These are phyloP conservation scores for Mycena galericulata DNA, from an alignment of 768 basidiomycete species.

Conservation along the genomic window DNA sequence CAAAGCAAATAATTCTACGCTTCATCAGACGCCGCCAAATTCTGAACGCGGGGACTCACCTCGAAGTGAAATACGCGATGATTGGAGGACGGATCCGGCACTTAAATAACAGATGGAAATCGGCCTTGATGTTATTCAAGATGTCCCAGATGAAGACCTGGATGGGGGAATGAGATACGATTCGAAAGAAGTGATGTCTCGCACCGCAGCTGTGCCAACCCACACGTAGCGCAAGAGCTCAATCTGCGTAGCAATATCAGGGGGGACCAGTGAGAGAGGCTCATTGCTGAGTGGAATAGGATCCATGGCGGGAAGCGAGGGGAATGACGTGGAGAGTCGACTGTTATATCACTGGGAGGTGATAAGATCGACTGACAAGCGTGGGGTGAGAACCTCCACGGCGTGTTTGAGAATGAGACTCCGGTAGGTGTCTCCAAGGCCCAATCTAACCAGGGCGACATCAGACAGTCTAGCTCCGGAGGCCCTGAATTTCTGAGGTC, in stretches of 20 bases:
- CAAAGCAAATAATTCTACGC: neutral
- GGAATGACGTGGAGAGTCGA: too few relatives aligned
- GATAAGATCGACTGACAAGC: too few relatives aligned
- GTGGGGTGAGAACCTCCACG: too few relatives aligned
- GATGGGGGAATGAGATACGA: neutral
- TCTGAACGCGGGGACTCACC: neutral
- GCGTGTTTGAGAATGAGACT: too few relatives aligned
- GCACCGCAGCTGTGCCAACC: slow-evolving; percentile 4
- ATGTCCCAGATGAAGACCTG: slow-evolving; percentile 21
- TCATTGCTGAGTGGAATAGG: neutral
- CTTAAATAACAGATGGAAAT: neutral
- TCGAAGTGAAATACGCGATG: neutral
- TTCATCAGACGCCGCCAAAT: neutral
- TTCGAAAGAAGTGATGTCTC: neutral
- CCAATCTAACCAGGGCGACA: too few relatives aligned
- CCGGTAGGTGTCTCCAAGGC: too few relatives aligned
- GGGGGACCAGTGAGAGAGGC: slow-evolving; percentile 8
- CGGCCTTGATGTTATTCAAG: neutral
- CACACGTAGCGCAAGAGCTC: neutral
- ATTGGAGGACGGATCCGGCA: neutral
- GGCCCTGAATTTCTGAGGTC: too few relatives aligned
- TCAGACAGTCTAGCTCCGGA: too few relatives aligned
- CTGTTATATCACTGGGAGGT: too few relatives aligned
- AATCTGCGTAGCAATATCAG: neutral
- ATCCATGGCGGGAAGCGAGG: too few relatives aligned